Base-by-base conservation (phyloP, 176 grass and related monocot species). In the Carex scoparia region DNA sequence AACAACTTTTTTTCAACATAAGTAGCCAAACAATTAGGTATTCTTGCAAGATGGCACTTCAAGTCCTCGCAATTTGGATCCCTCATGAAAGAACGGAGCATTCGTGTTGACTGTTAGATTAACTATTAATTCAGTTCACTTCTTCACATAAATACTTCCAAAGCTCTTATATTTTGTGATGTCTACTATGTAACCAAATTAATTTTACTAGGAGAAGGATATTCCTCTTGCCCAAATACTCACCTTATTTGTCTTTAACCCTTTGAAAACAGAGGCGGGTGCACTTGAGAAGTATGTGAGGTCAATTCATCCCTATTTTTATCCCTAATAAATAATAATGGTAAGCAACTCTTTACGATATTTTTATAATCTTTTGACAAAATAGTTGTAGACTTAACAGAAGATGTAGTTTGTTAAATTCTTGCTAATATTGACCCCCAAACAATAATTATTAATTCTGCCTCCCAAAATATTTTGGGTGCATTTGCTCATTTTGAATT, bases 41-140 rank as follows among this genome's bases (percentile, higher is more conserved):
- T 64, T 91, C 92, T 94, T 65, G 88, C 86, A 86, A 92, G 87
- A 71, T 94, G 92, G 12, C 3, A 37, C 84, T 94, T 90, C 83
- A 91, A 90, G 73, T 70, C 87, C 35, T 91, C 82, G 85, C 87
- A 89, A 67, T 63, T 86, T 15, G 83, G 79, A 86, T 84, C 83
- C 76, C 89, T 88, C 58, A 86, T 61, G 87, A 87, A 94, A 82
- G 87, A 91, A 37, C 78, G 86, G 42, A 94, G 63, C 89, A 94
- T 91, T 59, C 72, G 87, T 38, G 91, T 65, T 30, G 87, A 82
- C 92, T 94, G 92, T 69, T 33, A 10, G 48, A 5, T 38, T 42
- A 35, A 37, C 5, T 31, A 0, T 74, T 12, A 59, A 18, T 40
- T 59, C 0, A 59, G 16, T 59, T 59, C 15, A 59, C 16, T 5